Percentiles rank a stretch among this genome's conserved stretches.
These are phyloP conservation scores for Gynostemma pentaphyllum DNA, from an alignment of 306 rosid species.

Conservation along the genomic window DNA sequence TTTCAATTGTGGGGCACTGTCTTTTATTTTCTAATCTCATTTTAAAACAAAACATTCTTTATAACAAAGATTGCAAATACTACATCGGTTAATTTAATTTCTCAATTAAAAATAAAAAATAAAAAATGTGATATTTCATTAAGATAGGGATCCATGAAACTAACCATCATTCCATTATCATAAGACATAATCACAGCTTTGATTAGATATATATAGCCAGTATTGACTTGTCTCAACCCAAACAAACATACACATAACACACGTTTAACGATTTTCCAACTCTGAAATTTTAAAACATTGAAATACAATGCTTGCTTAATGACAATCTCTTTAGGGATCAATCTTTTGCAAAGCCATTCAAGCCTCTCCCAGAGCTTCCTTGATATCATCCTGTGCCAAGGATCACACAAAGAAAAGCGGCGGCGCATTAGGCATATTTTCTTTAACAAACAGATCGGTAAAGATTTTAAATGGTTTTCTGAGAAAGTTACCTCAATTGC, in stretches of 20 bases:
- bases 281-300: not conserved
- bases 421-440: not conserved
- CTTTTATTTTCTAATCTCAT: too few species aligned
- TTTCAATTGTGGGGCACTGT: too few species aligned
- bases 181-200: not conserved
- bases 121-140: too few species aligned
- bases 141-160: too few species aligned
- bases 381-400: slow-evolving; percentile 52
- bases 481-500: slow-evolving; percentile 47
- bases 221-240: not conserved
- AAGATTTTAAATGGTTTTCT: not conserved
- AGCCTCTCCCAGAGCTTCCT: slow-evolving; percentile 63
- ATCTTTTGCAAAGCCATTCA: slow-evolving; percentile 16
- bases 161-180: too few species aligned
- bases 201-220: not conserved
- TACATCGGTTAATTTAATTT: too few species aligned
- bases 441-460: not conserved
- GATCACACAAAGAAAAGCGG: not conserved
- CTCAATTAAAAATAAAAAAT: too few species aligned
- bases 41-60: too few species aligned
- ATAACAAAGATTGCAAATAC: too few species aligned
- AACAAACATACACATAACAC: not conserved
- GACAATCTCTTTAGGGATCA: not conserved
- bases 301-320: not conserved
- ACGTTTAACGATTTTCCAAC: not conserved